Base-by-base conservation (phyloP, 495 filamentous ascomycete species). In the Aspergillus biplanus region DNA sequence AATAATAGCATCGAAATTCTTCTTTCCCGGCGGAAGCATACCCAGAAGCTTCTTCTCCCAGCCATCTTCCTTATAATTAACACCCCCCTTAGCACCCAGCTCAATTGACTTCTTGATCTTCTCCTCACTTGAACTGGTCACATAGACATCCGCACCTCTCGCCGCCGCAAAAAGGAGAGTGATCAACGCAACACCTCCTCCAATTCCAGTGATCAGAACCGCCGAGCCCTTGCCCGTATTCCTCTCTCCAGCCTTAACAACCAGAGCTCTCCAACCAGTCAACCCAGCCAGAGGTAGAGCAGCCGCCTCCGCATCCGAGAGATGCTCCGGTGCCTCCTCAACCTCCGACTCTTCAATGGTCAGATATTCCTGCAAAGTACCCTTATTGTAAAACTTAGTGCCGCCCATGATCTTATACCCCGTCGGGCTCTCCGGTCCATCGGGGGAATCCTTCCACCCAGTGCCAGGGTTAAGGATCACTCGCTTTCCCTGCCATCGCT, bases 251-350 rank as follows among this genome's bases (percentile, higher is more conserved):
- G 80, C 83, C 70, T 94, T 97, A 2, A 81, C 89, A 21, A 93
- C 83, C 57, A 93, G 75, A 0, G 93, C 93, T 37, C 93, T 79
- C 90, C 91, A 97, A 11, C 81, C 93, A n/a, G 93, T 97, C 65
- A 96, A 69, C 0, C 92, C 93, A 0, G 89, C 89, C 35, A 97
- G 73, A 1, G 93, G 92, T 34, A 97, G 66, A 13, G 90, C 91
- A 0, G 92, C 93, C 0, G 89, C 91, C 75, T 96, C 91, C 0
- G 80, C 81, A 59, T 88, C 75, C 0, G 75, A 80, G 7, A 97
- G 75, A 75, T 96, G 90, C 57, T 70, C 79, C 4, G 93, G 93
- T 15, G 86, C 87, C 62, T 83, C 80, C 62, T 93, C 92, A 7
- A 95, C 81, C 70, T 97, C 92, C 21, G 69, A 77, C 57, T 87